Percentiles rank a stretch among this genome's conserved stretches.
These are phyloP conservation scores for Ganoderma lingzhi DNA, from an alignment of 1,284 basidiomycete species.

Conservation along the genomic window DNA sequence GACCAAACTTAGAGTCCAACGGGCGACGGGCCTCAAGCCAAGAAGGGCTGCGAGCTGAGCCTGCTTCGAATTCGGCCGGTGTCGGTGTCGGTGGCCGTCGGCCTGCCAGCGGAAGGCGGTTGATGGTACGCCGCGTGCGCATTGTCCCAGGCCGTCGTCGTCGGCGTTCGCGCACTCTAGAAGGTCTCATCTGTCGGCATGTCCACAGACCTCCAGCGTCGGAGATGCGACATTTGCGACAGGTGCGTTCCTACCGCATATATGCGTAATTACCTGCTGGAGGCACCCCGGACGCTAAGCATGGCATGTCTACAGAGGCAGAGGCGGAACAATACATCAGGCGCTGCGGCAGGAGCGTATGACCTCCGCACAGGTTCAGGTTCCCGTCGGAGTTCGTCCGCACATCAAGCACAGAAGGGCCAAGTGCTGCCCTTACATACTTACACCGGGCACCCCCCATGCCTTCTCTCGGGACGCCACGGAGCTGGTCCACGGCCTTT, in stretches of 20 bases:
- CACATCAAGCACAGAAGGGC: neutral
- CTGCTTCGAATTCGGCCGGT: no score
- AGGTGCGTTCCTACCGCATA: neutral
- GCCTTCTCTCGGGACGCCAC: neutral
- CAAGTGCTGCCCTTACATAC: neutral
- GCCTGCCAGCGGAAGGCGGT: neutral
- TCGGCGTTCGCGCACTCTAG: neutral
- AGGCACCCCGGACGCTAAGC: neutral
- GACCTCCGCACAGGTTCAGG: neutral
- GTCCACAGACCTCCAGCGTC: neutral
- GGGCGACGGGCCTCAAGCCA: neutral
- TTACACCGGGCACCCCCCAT: neutral
- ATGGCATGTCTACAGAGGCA: neutral
- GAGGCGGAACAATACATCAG: neutral
- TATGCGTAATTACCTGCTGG: neutral
- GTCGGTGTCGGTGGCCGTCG: neutral
- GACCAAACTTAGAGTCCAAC: neutral
- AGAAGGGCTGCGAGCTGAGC: neutral
- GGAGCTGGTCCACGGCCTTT: neutral
- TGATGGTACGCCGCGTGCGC: neutral
- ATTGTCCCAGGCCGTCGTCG: neutral
- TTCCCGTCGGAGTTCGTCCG: neutral
- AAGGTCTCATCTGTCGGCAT: neutral
- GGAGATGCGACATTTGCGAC: neutral
- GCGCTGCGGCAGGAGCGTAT: slow-evolving; percentile 1